A percentile compares a stretch with the other conserved stretches of the same genome.
phyloP scores from a whole-genome alignment of 1,284 basidiomycete genomes.

The Leccinum subrobustum region DNA sequence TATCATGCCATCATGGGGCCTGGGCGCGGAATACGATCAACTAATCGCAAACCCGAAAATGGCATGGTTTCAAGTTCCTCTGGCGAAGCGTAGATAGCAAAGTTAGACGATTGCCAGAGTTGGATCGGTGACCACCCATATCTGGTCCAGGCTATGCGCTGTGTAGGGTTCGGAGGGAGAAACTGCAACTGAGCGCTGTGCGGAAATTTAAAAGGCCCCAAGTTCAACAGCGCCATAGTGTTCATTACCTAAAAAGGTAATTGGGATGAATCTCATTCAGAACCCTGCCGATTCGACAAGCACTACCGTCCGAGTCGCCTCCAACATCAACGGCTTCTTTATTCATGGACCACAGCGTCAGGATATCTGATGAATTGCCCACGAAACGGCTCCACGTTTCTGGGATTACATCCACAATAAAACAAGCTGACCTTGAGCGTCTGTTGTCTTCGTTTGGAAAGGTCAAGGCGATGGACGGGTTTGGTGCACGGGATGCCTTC shows the following conservation, averaged over 20 bases:
- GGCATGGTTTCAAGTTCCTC: background rate
- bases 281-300: background rate
- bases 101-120: background rate
- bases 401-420: conserved; percentile 66
- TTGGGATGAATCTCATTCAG: background rate
- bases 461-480: conserved; percentile 65
- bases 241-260: background rate
- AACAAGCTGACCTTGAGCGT: conserved; percentile 52
- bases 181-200: too few species aligned
- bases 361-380: conserved; percentile 28
- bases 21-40: background rate
- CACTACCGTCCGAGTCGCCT: background rate
- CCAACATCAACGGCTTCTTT: background rate
- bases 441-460: conserved; percentile 66
- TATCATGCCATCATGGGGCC: background rate
- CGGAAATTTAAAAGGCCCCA: too few species aligned
- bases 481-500: conserved; percentile 60
- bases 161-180: too few species aligned
- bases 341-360: background rate
- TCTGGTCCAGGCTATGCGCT: too few species aligned
- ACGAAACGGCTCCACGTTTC: conserved; percentile 72
- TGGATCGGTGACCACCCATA: background rate
- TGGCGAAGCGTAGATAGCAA: background rate
- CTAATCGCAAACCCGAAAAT: background rate
- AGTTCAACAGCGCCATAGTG: background rate